Conservation (phyloP, 306 rosid species). For the Trichosanthes truncata region DNA sequence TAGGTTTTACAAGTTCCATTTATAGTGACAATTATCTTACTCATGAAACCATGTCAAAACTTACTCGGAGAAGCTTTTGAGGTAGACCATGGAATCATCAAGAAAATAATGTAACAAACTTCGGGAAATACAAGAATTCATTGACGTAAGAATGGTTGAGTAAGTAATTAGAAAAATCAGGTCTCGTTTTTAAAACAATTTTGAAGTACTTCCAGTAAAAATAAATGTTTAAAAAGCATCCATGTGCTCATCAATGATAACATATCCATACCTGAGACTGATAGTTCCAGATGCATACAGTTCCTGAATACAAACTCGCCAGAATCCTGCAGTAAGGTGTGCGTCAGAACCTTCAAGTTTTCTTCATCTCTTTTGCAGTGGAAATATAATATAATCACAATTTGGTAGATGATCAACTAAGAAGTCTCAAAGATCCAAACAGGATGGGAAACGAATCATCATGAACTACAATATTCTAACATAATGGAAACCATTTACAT, state of each 20-base stretch:
- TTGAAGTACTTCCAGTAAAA: neutral
- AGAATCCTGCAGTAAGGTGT: constrained; percentile 59
- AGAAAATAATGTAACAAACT: neutral
- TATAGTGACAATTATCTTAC: neutral
- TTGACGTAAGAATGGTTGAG: neutral
- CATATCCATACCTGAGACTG: constrained; percentile 64
- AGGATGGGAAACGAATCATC: neutral
- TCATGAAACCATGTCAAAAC: neutral
- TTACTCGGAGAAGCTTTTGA: neutral
- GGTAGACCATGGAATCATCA: neutral
- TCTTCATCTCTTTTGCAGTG: neutral
- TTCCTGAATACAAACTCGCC: constrained; percentile 91
- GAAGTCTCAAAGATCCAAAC: neutral
- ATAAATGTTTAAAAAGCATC: neutral
- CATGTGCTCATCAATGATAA: neutral
- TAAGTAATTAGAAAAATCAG: neutral
- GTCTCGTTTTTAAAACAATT: neutral
- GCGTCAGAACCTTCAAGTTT: neutral
- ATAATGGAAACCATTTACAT: neutral
- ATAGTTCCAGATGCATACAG: constrained; percentile 90
- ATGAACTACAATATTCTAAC: neutral
- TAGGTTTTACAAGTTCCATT: neutral
- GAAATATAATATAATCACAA: neutral
- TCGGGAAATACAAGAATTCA: neutral
- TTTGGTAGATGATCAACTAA: neutral